Base-by-base conservation (phyloP, 805 yeast genomes). In the Spathaspora passalidarum region DNA sequence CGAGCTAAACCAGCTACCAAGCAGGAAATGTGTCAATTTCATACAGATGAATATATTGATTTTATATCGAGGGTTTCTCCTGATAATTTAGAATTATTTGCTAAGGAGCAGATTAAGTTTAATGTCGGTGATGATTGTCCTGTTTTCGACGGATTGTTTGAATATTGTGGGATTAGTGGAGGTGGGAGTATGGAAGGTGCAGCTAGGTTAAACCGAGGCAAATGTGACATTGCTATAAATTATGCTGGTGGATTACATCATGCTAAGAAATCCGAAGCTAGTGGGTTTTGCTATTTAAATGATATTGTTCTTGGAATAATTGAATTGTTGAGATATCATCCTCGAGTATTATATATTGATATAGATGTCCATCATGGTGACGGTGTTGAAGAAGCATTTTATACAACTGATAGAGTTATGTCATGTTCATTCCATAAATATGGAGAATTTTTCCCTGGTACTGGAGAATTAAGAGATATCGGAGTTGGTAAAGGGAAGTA, bases 211-310 rank as follows among this genome's bases (percentile, higher is more conserved):
- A 86, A 87, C 49, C 76, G 90, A 46, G 96, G 94, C 9, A 86
- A 84, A 71, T 88, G 95, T 64, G 98, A 91, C 63, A 86, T 92
- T 46, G 97, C 98, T 39, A 86, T 92, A 51, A 92, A 92, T 68
- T 92, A 95, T 84, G 89, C 96, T 20, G 99, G 99, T 39, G 99
- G 99, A 2, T 76, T 92, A 42, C 99, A 92, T 65, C 99, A 92
- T 69, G 98, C 98, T n/a, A 92, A 92, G 60, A 92, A 92, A 67
- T 78, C 83, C 34, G 97, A 91, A 65, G 97, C 99, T 11, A 82
- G 91, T 40, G 99, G 99, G 14, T 92, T 92, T 65, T 92, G 99
- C 69, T 92, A 92, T 59, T 82, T 90, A 46, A 92, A 92, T 68
- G 98, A 92, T 70, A 92, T 92, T 53, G 98, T 90, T 1, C 73